phyloP scores from a whole-genome alignment of 495 filamentous ascomycete genomes.

The Bacidia rubella region DNA sequence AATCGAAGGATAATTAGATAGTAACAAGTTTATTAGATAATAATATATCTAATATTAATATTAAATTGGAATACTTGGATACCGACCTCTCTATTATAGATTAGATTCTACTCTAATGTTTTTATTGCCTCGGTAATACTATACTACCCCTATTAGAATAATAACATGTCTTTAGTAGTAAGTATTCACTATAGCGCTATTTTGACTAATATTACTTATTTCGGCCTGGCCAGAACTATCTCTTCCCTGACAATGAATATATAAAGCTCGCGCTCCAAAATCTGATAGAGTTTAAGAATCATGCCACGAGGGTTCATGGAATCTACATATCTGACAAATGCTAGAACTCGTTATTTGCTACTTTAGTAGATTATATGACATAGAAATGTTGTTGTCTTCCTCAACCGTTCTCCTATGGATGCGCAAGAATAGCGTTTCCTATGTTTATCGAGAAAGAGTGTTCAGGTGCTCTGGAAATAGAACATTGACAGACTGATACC shows the following conservation, averaged over 20 bases:
- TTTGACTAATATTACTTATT: constrained; percentile 1
- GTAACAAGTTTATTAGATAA: constrained; percentile 1
- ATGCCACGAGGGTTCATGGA: background rate
- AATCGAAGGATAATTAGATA: background rate
- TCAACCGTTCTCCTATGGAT: background rate
- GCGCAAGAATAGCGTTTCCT: background rate
- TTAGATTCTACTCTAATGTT: constrained; percentile 15
- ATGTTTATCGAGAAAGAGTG: background rate
- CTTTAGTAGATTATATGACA: background rate
- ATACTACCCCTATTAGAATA: background rate
- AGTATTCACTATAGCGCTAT: background rate
- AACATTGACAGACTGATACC: too few relatives aligned
- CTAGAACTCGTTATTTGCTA: background rate
- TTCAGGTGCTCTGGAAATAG: too few relatives aligned
- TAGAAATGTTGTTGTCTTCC: background rate
- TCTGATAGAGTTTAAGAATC: constrained; percentile 7
- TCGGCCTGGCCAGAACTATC: background rate
- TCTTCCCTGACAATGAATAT: background rate
- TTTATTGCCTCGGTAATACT: constrained; percentile 16
- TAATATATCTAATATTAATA: background rate
- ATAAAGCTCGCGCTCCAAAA: background rate
- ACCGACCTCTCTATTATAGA: constrained; percentile 7
- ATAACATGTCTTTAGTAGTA: background rate
- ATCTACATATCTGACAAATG: constrained; percentile 6
- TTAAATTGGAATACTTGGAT: background rate